Percentiles rank a stretch among this genome's conserved stretches.
Evolutionary conservation across 208 protist species (phyloP).

Genomic region (Wallacemonas sp.): DNA sequence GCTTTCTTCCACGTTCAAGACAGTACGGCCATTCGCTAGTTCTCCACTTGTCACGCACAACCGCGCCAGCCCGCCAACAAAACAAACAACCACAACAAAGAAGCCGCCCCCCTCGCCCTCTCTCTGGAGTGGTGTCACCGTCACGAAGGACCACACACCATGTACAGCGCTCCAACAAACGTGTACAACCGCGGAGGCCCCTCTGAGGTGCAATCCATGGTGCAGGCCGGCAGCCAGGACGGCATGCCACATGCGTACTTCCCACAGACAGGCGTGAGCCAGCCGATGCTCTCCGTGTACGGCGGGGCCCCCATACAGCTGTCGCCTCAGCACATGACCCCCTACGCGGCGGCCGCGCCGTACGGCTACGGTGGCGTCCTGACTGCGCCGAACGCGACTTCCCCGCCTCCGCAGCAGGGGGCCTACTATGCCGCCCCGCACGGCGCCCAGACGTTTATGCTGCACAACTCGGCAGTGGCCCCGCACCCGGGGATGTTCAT

Average conservation of each 20-base stretch:
- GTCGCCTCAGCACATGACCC: not conserved
- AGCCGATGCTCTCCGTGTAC: conserved; percentile 8
- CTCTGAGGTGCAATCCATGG: not conserved
- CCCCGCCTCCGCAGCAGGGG: not conserved
- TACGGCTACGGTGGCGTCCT: conserved; percentile 1
- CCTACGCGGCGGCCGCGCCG: not conserved
- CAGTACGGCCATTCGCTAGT: not conserved
- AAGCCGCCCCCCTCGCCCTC: no score
- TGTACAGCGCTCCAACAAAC: not conserved
- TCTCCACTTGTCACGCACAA: not conserved
- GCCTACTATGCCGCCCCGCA: not conserved
- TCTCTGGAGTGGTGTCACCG: no score
- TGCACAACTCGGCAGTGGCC: not conserved
- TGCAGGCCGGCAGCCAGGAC: conserved; percentile 1
- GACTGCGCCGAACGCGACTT: not conserved
- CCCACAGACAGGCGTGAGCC: not conserved
- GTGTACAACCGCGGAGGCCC: not conserved
- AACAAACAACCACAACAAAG: no score
- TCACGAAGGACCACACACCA: no score
- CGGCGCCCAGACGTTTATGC: not conserved
- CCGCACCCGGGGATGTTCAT: not conserved
- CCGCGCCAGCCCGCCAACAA: no score
- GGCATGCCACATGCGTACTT: not conserved
- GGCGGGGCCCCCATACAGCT: conserved; percentile 1
- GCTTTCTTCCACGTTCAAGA: no score